Evolutionary conservation across 2,329 filamentous ascomycete genomes (phyloP), one percentile per base, ranked within the genome.

Genomic region (Fusarium aywerte): DNA sequence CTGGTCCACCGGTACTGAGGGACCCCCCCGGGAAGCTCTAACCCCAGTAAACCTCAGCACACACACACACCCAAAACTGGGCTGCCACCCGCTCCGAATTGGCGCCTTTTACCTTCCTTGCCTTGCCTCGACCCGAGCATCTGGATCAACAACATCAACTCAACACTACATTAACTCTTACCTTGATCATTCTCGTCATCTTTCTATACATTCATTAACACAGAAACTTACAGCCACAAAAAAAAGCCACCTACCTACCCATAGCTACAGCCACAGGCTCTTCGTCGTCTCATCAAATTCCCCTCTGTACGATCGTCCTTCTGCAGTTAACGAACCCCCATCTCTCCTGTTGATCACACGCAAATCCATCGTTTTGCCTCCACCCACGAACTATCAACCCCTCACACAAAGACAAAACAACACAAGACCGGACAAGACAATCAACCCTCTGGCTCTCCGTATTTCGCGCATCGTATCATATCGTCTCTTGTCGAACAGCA

Each of bases 51-150:
- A 55, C 50, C 52, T 39, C 60, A 54, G 65, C 51, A 33, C 44
- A 47, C 59, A 33, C 67, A 56, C 58, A 62, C 58, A 59, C 65
- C 60, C 52, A 59, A 69, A 69, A 69, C 64, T 69, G 56, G 59
- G 68, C 69, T 72, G 64, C 71, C 69, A 73, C 71, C 69, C 67
- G 69, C 62, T 55, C 50, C 70, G 51, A 63, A 68, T 62, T 72
- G 61, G 58, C 48, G 54, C 54, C 38, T 57, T 57, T 52, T 43
- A 43, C 44, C 44, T 48, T 48, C 56, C 52, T 58, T 56, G 53
- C 53, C 53, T 51, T 52, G 53, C 38, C 51, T 57, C 64, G 70
- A 67, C 71, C 71, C 71, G 69, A 68, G 67, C 67, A 73, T 73
- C 67, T 73, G 71, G 71, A 72, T 73, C 70, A 70, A 72, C 59